phyloP scores from a whole-genome alignment of 371 early-diverging fungal genomes.

The Mortierella sp. region DNA sequence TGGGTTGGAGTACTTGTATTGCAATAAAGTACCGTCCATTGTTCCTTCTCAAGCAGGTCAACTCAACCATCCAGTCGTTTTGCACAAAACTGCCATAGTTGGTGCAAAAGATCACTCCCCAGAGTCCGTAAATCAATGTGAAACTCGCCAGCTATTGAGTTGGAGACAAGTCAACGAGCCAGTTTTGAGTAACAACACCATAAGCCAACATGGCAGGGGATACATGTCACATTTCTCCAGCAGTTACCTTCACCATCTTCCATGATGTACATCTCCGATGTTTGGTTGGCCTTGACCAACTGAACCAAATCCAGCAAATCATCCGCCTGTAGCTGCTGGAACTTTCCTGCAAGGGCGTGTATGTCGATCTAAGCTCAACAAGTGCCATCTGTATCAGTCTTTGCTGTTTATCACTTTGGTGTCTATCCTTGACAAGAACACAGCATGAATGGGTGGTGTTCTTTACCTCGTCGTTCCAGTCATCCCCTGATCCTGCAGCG shows the following conservation, averaged over 20 bases:
- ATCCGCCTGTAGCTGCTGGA: slow-evolving; percentile 46
- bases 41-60: too few relatives aligned
- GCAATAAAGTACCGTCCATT: too few relatives aligned
- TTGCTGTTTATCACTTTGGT: too few relatives aligned
- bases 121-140: slow-evolving; percentile 57
- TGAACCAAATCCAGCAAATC: slow-evolving; percentile 53
- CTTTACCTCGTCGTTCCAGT: slow-evolving; percentile 43
- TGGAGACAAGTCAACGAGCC: too few relatives aligned
- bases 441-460: too few relatives aligned
- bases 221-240: too few relatives aligned
- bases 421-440: too few relatives aligned
- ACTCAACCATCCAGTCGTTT: slow-evolving; percentile 22
- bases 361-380: slow-evolving; percentile 26
- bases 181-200: too few relatives aligned
- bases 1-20: too few relatives aligned
- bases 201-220: too few relatives aligned
- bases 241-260: slow-evolving; percentile 59
- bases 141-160: slow-evolving; percentile 49
- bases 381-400: too few relatives aligned
- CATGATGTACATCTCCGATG: slow-evolving; percentile 55
- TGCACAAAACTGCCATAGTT: slow-evolving; percentile 53
- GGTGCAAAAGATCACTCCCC: slow-evolving; percentile 31
- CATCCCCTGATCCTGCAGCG: slow-evolving; percentile 28
- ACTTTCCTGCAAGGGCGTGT: slow-evolving; percentile 53
- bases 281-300: slow-evolving; percentile 52